phyloP scores from a whole-genome alignment of 2,329 filamentous ascomycete genomes.

The Dendrostoma leiphaemia region DNA sequence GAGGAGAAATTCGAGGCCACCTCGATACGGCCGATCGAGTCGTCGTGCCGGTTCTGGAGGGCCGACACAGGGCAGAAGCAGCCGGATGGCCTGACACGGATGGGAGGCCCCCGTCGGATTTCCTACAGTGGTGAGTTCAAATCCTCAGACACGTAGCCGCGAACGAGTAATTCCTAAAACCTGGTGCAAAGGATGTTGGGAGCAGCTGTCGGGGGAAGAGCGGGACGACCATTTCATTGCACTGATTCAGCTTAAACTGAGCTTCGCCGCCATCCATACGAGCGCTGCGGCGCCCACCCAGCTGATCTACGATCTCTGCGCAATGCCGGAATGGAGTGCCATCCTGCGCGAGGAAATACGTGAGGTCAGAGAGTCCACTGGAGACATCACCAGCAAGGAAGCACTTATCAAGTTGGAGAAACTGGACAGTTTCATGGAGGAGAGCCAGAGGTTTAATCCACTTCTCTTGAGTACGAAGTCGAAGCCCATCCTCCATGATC shows the following conservation, averaged over 20 bases:
- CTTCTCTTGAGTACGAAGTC: constrained; percentile 31
- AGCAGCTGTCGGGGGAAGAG: constrained; percentile 12
- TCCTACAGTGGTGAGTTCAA: too few relatives aligned
- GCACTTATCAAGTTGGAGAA: constrained; percentile 30
- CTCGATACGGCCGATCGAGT: too few relatives aligned
- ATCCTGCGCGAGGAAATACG: constrained; percentile 50
- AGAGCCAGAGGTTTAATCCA: constrained; percentile 28
- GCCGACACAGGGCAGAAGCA: too few relatives aligned
- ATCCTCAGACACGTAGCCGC: too few relatives aligned
- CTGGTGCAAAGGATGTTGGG: constrained; percentile 25
- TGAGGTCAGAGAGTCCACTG: constrained; percentile 31
- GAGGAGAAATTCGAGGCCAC: constrained; percentile 20
- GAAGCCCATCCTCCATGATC: too few relatives aligned
- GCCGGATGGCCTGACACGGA: too few relatives aligned
- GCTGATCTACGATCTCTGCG: constrained; percentile 50
- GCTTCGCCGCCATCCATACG: constrained; percentile 51
- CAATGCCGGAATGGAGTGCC: constrained; percentile 46
- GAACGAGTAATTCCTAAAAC: too few relatives aligned
- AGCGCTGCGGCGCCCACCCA: constrained; percentile 45
- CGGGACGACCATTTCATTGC: constrained; percentile 23
- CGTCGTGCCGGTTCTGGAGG: too few relatives aligned
- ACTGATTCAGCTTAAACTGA: constrained; percentile 39
- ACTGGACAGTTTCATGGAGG: constrained; percentile 31
- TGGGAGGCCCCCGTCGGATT: too few relatives aligned
- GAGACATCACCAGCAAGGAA: constrained; percentile 23